A percentile compares a stretch with the other conserved stretches of the same genome.
Conservation (phyloP, 2,329 filamentous ascomycete genomes). For the Calcarisporium arbuscula region DNA sequence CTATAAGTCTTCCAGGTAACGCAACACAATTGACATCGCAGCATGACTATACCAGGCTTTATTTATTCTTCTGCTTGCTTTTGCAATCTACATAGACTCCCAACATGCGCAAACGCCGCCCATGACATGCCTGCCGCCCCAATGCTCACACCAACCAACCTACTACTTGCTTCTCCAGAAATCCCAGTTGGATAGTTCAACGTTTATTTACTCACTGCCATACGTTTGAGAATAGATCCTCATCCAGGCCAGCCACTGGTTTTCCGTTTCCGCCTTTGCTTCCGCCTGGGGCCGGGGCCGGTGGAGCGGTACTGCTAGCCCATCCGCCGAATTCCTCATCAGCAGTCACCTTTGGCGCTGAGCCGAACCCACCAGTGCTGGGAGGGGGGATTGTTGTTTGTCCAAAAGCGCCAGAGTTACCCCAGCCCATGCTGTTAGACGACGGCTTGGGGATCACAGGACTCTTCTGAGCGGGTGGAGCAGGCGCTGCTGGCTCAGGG, state of each 20-base stretch:
- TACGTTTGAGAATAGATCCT: conserved; percentile 93
- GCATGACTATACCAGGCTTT: too few species aligned
- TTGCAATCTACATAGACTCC: conserved; percentile 24
- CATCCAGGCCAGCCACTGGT: too few species aligned
- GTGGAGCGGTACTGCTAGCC: conserved; percentile 61
- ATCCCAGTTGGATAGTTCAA: too few species aligned
- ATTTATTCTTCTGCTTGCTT: too few species aligned
- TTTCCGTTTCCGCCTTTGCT: conserved; percentile 51
- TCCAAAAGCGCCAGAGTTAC: conserved; percentile 41
- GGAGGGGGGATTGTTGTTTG: conserved; percentile 56
- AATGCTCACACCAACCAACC: conserved; percentile 15
- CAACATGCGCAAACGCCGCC: conserved; percentile 27
- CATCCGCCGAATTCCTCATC: conserved; percentile 97
- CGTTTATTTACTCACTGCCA: conserved; percentile 58
- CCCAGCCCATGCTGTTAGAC: conserved; percentile 58
- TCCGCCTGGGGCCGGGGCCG: conserved; percentile 40
- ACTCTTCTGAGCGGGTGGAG: conserved; percentile 53
- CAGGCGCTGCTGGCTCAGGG: conserved; percentile 29
- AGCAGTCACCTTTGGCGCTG: conserved; percentile 64
- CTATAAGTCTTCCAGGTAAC: too few species aligned
- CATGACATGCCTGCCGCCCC: conserved; percentile 21
- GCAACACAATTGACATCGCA: too few species aligned
- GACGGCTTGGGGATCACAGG: conserved; percentile 41
- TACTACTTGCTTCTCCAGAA: too few species aligned
- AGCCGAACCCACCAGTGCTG: conserved; percentile 58